phyloP scores from a whole-genome alignment of 441 rosid genomes.

The Melastoma candidum region DNA sequence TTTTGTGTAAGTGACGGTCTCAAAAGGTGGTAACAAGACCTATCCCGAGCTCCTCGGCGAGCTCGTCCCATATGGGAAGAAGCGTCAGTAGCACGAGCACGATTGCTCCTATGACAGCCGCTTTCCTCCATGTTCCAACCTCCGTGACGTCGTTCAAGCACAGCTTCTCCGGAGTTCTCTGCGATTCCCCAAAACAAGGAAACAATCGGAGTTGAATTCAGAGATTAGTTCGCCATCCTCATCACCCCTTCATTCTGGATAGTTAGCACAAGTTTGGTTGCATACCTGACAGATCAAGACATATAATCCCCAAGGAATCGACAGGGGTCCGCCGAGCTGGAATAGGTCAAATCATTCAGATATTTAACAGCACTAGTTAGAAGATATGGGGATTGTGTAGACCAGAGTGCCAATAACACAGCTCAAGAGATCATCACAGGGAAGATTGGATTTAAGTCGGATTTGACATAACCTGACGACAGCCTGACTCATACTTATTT shows the following conservation, averaged over 20 bases:
- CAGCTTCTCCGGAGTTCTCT: conserved; percentile 86
- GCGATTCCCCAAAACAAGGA: conserved; percentile 8
- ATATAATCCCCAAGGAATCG: conserved; percentile 95
- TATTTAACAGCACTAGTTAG: not conserved
- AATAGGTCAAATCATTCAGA: not conserved
- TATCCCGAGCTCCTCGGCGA: conserved; percentile 92
- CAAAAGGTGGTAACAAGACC: conserved; percentile 79
- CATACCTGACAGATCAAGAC: conserved; percentile 88
- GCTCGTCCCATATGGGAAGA: conserved; percentile 86
- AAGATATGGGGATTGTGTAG: too few relatives aligned
- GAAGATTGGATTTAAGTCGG: too few relatives aligned
- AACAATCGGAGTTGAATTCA: not conserved
- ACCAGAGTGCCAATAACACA: too few relatives aligned
- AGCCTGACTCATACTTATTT: too few relatives aligned
- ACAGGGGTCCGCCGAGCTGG: conserved; percentile 88
- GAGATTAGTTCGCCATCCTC: not conserved
- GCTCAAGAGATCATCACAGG: too few relatives aligned
- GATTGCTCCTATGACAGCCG: conserved; percentile 40
- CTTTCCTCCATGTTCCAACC: conserved; percentile 89
- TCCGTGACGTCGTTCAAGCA: conserved; percentile 90
- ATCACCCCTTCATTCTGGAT: not conserved
- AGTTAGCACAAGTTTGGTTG: not conserved
- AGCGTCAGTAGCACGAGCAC: conserved; percentile 61
- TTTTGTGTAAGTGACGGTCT: conserved; percentile 2
- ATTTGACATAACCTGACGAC: too few relatives aligned